Evolutionary conservation across 768 basidiomycete species (phyloP), one percentile per base, ranked within the genome.

Genomic region (Kwoniella bestiolae): DNA sequence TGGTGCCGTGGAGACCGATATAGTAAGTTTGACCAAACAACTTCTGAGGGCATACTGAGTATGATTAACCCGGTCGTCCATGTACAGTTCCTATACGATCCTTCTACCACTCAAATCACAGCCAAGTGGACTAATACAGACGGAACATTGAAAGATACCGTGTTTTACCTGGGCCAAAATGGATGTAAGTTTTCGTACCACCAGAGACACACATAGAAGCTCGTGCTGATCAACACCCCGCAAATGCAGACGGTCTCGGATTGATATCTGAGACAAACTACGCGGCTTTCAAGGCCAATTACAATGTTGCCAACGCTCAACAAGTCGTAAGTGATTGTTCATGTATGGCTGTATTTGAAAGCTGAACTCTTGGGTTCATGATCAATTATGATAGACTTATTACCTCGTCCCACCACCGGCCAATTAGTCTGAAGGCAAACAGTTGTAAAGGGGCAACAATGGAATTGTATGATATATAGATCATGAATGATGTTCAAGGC

Each of bases 121-220:
- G 29, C 23, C 18, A 12, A 55, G 34, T 55, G 52, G 52, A 55
- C 52, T 16, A 55, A 55, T 11, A 55, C 29, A 6, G 52, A 55
- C 23, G 32, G 26, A 18, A 55, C 29, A 14, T 8, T 26, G 34
- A 8, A 9, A 5, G 52, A 55, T 55, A 55, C 52, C 18, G 23
- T 55, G n/a, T 55, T 55, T 35, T 55, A n/a, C 21, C 9, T 3
- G 3, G 52, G 52, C 31, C 23, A 28, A 34, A 21, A 21, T 34
- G 31, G 31, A 34, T 55, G 52, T 55, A 16, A 55, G 52, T 55
- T 41, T n/a, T n/a, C n/a, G n/a, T n/a, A n/a, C n/a, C n/a, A n/a
- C n/a, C n/a, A n/a, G n/a, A n/a, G n/a, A n/a, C n/a, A n/a, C n/a
- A n/a, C n/a, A n/a, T n/a, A n/a, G n/a, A n/a, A n/a, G n/a, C n/a